Evolutionary conservation across 1,284 basidiomycete genomes (phyloP), one percentile per base, ranked within the genome.

Genomic region (Ceratobasidium sp.): DNA sequence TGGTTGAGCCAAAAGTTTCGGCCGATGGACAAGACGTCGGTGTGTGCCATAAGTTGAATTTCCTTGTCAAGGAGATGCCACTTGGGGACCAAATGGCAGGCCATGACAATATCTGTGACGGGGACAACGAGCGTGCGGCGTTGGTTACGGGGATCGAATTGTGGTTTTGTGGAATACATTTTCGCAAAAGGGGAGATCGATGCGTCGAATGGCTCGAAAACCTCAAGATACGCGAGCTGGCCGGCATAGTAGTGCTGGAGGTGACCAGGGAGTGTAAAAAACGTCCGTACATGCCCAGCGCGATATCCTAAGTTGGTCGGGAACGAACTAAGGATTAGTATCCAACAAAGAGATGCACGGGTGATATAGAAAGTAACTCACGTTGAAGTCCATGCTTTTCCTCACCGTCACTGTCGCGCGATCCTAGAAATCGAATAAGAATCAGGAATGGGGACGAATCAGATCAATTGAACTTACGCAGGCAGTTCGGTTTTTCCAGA

Each of bases 241-340:
- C 51, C 51, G 4, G 17, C 11, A 22, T 65, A 74, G 15, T 34
- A 19, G 32, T 64, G n/a, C 0, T 13, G 44, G 15, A 65, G 43
- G 32, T 74, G 71, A 29, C 46, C 44, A 8, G 71, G 71, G 5
- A 74, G 61, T 0, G 61, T 62, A 37, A 74, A 74, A 34, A 74
- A n/a, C n/a, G n/a, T n/a, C n/a, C n/a, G n/a, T n/a, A n/a, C n/a
- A 37, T 32, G 57, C 4, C 40, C 68, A n/a, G 68, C 68, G 25
- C 68, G 68, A 32, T 71, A 71, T 5, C 68, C 68, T 71, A 43
- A 34, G 54, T 5, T 5, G 8, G 44, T 6, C 51, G 22, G 5
- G 22, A 6, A 52, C 51, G 22, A 52, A 52, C 5, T 3, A 4
- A 37, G 4, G 8, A 22, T 59, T 32, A 59, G 32, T 13, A 29